phyloP scores from a whole-genome alignment of 495 filamentous ascomycete species.

The Neurospora sp. region DNA sequence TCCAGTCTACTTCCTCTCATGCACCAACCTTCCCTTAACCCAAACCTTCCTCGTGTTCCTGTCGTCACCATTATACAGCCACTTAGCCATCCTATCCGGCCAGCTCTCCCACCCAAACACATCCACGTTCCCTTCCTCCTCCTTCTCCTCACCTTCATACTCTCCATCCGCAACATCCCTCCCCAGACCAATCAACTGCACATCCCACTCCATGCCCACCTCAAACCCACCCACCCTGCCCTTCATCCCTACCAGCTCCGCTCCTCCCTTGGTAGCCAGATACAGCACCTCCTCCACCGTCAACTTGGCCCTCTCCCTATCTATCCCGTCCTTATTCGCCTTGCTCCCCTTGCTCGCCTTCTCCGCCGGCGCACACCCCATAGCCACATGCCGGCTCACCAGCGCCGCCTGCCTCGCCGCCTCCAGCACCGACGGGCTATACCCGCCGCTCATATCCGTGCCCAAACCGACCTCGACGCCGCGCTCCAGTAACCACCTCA shows the following conservation, averaged over 20 bases:
- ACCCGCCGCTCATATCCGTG: slow-evolving; percentile 85
- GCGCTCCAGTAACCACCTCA: slow-evolving; percentile 60
- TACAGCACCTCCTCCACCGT: slow-evolving; percentile 82
- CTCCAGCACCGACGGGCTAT: slow-evolving; percentile 65
- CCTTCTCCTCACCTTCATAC: slow-evolving; percentile 11
- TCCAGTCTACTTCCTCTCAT: slow-evolving; percentile 32
- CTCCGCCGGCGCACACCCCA: slow-evolving; percentile 19
- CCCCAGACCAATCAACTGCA: slow-evolving; percentile 60
- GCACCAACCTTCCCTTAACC: slow-evolving; percentile 70
- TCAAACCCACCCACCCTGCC: slow-evolving; percentile 65
- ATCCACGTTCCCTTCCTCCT: slow-evolving; percentile 51
- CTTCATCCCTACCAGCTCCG: slow-evolving; percentile 61
- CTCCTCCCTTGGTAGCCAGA: slow-evolving; percentile 73
- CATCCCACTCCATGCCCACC: slow-evolving; percentile 84
- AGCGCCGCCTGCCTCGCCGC: slow-evolving; percentile 68
- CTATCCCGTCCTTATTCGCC: slow-evolving; percentile 3
- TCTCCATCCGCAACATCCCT: slow-evolving; percentile 29
- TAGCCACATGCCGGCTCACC: slow-evolving; percentile 57
- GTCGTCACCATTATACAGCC: slow-evolving; percentile 83
- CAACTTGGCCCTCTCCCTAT: slow-evolving; percentile 44
- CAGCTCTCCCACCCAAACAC: slow-evolving; percentile 78
- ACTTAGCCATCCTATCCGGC: slow-evolving; percentile 73
- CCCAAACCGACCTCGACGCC: slow-evolving; percentile 76
- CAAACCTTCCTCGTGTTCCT: slow-evolving; percentile 70
- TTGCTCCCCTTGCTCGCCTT: not conserved